Percentiles rank a stretch among this genome's conserved stretches.
Evolutionary conservation across 495 filamentous ascomycete genomes (phyloP).

Genomic region (Massariosphaeria phaeospora): DNA sequence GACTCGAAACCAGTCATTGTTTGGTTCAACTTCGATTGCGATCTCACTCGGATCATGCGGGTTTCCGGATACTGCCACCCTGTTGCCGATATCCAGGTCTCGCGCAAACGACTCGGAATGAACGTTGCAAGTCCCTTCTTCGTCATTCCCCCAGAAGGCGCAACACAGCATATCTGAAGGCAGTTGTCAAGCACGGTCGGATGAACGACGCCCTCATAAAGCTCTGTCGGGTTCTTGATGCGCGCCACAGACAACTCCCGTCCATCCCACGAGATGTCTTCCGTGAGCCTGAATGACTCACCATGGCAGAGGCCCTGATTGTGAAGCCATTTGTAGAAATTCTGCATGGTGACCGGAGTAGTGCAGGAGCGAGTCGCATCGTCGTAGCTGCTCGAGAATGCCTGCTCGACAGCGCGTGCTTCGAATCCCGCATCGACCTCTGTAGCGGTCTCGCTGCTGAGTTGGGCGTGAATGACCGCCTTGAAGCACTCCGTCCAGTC

Average conservation of each 20-base stretch:
- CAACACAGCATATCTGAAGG: neutral
- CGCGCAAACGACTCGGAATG: neutral
- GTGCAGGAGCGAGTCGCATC: neutral
- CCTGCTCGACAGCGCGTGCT: neutral
- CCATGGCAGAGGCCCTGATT: neutral
- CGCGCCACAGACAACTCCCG: too few species aligned
- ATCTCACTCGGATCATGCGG: too few species aligned
- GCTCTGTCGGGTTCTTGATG: too few species aligned
- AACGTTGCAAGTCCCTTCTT: too few species aligned
- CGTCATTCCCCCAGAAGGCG: neutral
- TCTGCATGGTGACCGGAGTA: neutral
- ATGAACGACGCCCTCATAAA: slow-evolving; percentile 1
- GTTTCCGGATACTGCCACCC: neutral
- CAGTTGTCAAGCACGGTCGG: neutral
- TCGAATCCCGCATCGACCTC: neutral
- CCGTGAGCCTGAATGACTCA: neutral
- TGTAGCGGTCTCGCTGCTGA: neutral
- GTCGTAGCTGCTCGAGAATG: neutral
- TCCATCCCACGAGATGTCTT: neutral
- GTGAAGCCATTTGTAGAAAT: neutral
- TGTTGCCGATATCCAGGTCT: neutral
- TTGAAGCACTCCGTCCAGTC: neutral
- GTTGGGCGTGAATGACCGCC: neutral
- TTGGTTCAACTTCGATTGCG: too few species aligned
- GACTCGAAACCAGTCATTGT: too few species aligned